Evolutionary conservation across 1,284 basidiomycete species (phyloP), one percentile per base, ranked within the genome.

Genomic region (Heliocybe sulcata): DNA sequence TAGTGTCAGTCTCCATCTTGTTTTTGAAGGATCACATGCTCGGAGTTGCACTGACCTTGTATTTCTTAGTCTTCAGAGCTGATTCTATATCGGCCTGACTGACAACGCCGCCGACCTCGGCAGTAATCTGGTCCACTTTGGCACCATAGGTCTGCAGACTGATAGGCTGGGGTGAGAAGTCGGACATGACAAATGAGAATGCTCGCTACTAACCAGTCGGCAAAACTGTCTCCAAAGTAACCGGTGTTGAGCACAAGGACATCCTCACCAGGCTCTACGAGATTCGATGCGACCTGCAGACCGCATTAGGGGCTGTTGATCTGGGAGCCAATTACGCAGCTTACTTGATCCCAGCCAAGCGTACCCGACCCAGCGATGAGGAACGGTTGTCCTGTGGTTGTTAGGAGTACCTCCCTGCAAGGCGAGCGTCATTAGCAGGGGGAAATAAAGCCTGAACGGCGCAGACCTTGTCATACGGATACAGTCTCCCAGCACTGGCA

Each of bases 341-440:
- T 49, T 26, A 25, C 88, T 80, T 90, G 85, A 66, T 90, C 87
- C 94, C 95, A 97, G 31, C 95, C 95, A 35, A 98, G 76, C 2
- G 95, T 98, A n/a, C 95, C 95, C 52, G 87, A 91, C 1, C 96
- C 96, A 27, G 94, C 85, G 54, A 97, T 88, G 62, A 98, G 74
- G 75, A 98, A 91, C 0, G 92, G 90, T 67, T 98, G 95, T 0
- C 79, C 88, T 33, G 77, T 74, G 57, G 83, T 78, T 38, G 94
- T 85, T 70, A 85, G 84, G 47, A 97, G 72, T 2, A 96, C 83
- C 54, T 90, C 76, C 59, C 90, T 87, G 59, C 26, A 42, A 57
- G 50, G 42, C 25, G 26, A 20, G 29, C 20, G 50, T 22, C 35
- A 55, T 26, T n/a, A 29, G 16, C 47, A 58, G 49, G 14, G 45